Evolutionary conservation across 2,329 filamentous ascomycete species (phyloP), one percentile per base, ranked within the genome.

Genomic region (Keithomyces neogunnii): DNA sequence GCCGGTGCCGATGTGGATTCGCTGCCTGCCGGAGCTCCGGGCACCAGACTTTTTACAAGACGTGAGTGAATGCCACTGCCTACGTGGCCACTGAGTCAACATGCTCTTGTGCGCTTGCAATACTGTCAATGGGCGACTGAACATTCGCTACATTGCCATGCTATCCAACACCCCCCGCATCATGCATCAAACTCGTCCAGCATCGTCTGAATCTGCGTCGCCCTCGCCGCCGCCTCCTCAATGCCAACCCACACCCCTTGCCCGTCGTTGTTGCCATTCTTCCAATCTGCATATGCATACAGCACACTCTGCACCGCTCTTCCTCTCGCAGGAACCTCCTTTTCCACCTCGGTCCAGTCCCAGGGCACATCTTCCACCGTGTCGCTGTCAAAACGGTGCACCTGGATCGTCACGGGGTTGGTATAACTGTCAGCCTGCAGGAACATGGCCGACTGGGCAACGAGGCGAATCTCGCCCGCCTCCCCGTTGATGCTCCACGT

Each of bases 401-500:
- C 59, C 35, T 78, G 70, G 5, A 78, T 66, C 35, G 71, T 70
- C 29, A 77, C 68, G 0, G 69, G 64, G 2, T 67, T 63, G 0
- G 66, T 62, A 47, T 72, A 67, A 45, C 69, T 51, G 26, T 53
- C 43, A 2, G 65, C 65, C n/a, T 68, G 63, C 13, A 69, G 51
- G 0, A 55, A 32, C 0, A 63, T 55, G 0, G 66, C 66, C 0
- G 57, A 61, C 4, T 55, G 53, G 0, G 66, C 60, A 0, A 62
- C 64, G 0, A 78, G 57, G 11, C 71, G 63, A 3, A 80, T 65
- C 62, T 80, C 76, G 0, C 76, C 77, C 54, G 70, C 73, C 48
- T 76, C 72, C 26, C 79, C 77, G 44, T 73, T 66, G 39, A 83
- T 71, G 5, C 66, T 70, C 74, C 78, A 82, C 1, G 70, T 61